phyloP scores from a whole-genome alignment of 192 early-diverging fungal genomes.

The Rhizophagus sp. region DNA sequence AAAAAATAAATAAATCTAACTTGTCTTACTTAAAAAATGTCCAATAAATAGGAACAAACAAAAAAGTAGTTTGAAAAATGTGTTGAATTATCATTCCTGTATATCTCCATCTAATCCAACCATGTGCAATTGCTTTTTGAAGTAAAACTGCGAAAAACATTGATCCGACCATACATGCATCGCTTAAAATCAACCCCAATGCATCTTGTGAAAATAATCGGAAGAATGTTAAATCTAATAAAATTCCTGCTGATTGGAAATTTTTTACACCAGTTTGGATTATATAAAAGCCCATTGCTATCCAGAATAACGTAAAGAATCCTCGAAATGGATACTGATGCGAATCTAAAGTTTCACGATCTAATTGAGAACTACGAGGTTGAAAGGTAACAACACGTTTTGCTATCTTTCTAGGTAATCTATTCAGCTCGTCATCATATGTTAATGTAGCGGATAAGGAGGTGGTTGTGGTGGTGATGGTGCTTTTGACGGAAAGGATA shows the following conservation, averaged over 20 bases:
- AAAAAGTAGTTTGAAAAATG: constrained; percentile 55
- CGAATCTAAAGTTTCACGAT: constrained; percentile 39
- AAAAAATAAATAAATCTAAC: constrained; percentile 35
- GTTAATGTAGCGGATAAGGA: background rate
- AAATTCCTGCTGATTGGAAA: constrained; percentile 54
- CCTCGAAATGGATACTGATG: constrained; percentile 60
- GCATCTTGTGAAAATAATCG: constrained; percentile 63
- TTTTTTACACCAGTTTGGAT: constrained; percentile 60
- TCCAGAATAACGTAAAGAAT: constrained; percentile 85
- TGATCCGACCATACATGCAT: constrained; percentile 66
- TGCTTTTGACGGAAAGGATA: background rate
- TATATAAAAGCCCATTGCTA: constrained; percentile 73
- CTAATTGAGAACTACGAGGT: constrained; percentile 41
- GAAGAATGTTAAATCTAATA: constrained; percentile 48
- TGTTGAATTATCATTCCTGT: constrained; percentile 61
- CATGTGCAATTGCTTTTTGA: constrained; percentile 54
- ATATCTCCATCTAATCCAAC: constrained; percentile 51
- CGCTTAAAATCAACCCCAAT: constrained; percentile 67
- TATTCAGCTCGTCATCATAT: constrained; percentile 2
- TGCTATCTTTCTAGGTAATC: constrained; percentile 6
- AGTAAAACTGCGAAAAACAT: constrained; percentile 66
- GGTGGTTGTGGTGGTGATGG: background rate
- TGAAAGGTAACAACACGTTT: constrained; percentile 41
- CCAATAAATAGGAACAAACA: constrained; percentile 62
- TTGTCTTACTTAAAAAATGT: constrained; percentile 49